Evolutionary conservation across 1,284 basidiomycete species (phyloP), one percentile per base, ranked within the genome.

Genomic region (Cryptococcus depauperatus): DNA sequence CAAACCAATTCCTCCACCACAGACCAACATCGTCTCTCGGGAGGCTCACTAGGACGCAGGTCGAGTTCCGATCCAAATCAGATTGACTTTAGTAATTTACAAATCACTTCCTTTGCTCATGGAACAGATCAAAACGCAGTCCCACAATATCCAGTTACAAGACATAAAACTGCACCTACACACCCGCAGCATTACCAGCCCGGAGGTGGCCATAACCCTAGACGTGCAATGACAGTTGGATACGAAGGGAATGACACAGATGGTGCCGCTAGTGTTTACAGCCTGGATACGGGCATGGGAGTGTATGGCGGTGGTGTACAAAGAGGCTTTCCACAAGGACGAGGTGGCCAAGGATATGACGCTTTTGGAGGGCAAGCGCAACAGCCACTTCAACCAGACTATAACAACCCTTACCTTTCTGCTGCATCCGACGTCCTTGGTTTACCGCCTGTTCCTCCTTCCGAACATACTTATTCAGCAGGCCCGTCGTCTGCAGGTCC

Each of bases 391-490:
- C 46, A 41, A 26, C 44, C 52, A 26, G 56, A 62, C 39, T 59
- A 57, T 37, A 49, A 50, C 22, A 70, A 73, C 49, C 71, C 73
- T 18, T 70, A 71, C 52, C 72, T 73, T 50, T 65, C 68, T 1
- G 72, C 73, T 6, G 87, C 87, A 3, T 86, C 83, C 26, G 80
- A 84, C 61, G 83, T 89, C 18, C 75, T 91, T 7, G 86, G 87
- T 34, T 55, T 65, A 21, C 71, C 71, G 3, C 70, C 70, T 19
- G 72, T 69, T n/a, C 70, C 71, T 3, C 70, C 70, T 21, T 55
- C 69, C 22, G 62, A 63, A 37, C 61, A 69, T 13, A 56, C 30
- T 11, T 50, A 64, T 27, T 62, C 67, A 13, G 46, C 48, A 16
- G 47, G 53, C 10, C 52, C 55, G 11, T 47, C 46, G 30, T 32